Conservation (phyloP, 345 rosid species). For the Moringa oleifera region DNA sequence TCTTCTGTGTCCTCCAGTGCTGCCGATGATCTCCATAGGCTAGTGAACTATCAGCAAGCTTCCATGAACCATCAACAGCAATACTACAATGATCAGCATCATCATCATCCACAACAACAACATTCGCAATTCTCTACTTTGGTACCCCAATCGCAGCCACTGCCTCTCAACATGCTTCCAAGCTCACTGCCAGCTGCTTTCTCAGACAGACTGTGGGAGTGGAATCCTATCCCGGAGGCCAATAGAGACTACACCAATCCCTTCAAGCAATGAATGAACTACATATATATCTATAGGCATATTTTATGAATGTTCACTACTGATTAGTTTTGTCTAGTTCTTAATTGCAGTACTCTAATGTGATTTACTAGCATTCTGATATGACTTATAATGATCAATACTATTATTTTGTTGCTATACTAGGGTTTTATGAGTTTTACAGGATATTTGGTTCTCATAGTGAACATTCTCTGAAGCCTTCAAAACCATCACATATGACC, state of each 20-base stretch:
- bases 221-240: slow-evolving; percentile 74
- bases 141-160: slow-evolving; percentile 33
- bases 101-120: slow-evolving; percentile 30
- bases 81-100: slow-evolving; percentile 32
- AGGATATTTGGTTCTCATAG: background rate
- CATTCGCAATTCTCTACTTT: slow-evolving; percentile 35
- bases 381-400: slow-evolving; percentile 4
- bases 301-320: background rate
- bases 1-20: slow-evolving; percentile 27
- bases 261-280: slow-evolving; percentile 44
- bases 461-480: background rate
- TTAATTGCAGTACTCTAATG: slow-evolving; percentile 13
- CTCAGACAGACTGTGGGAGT: slow-evolving; percentile 72
- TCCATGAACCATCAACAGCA: slow-evolving; percentile 21
- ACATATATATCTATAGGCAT: background rate
- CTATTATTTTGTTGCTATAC: background rate
- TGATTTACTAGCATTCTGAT: slow-evolving; percentile 1
- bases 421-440: slow-evolving; percentile 9
- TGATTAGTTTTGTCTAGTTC: background rate
- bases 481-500: background rate
- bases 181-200: slow-evolving; percentile 36
- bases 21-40: slow-evolving; percentile 65
- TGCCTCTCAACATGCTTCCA: slow-evolving; percentile 42
- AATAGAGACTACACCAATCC: slow-evolving; percentile 45
- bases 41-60: slow-evolving; percentile 55